These are phyloP conservation scores for Sporisorium reilianum DNA, from an alignment of 1,284 basidiomycete genomes.

Conservation along the genomic window DNA sequence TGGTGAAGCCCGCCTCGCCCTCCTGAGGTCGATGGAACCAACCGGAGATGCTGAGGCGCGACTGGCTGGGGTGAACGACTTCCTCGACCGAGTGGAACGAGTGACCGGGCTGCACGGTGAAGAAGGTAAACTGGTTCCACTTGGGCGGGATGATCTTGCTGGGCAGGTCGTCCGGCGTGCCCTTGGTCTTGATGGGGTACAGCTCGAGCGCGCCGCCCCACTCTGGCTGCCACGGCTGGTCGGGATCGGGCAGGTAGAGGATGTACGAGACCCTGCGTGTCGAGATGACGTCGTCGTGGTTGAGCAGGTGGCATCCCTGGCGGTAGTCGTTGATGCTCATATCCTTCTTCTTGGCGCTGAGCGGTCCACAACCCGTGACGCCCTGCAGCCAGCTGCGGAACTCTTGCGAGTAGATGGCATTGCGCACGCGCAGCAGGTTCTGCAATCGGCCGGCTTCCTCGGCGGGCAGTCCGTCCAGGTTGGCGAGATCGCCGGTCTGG, in stretches of 20 bases:
- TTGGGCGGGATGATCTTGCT: constrained; percentile 69
- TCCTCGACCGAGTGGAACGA: constrained; percentile 99
- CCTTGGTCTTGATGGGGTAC: constrained; percentile 76
- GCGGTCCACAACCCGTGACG: constrained; percentile 92
- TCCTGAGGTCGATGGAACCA: constrained; percentile 91
- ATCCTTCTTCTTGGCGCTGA: constrained; percentile 91
- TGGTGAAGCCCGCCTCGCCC: constrained; percentile 87
- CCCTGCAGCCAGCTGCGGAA: constrained; percentile 87
- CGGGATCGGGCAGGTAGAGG: constrained; percentile 91
- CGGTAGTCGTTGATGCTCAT: constrained; percentile 95
- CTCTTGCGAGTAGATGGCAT: constrained; percentile 88
- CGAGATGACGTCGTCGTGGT: constrained; percentile 86
- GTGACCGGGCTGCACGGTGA: constrained; percentile 84
- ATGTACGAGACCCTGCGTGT: constrained; percentile 95
- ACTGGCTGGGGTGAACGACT: constrained; percentile 72
- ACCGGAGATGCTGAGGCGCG: constrained; percentile 84
- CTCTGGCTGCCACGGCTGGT: constrained; percentile 77
- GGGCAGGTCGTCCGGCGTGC: constrained; percentile 59
- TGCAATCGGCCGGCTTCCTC: constrained; percentile 63
- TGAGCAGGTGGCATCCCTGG: constrained; percentile 84
- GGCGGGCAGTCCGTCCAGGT: constrained; percentile 80
- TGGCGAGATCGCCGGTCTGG: constrained; percentile 96
- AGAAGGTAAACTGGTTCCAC: constrained; percentile 98
- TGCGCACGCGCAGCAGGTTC: constrained; percentile 78
- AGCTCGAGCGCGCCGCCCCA: constrained; percentile 96